These are phyloP conservation scores for Vanrija sp. DNA, from an alignment of 1,284 basidiomycete genomes.

Conservation along the genomic window DNA sequence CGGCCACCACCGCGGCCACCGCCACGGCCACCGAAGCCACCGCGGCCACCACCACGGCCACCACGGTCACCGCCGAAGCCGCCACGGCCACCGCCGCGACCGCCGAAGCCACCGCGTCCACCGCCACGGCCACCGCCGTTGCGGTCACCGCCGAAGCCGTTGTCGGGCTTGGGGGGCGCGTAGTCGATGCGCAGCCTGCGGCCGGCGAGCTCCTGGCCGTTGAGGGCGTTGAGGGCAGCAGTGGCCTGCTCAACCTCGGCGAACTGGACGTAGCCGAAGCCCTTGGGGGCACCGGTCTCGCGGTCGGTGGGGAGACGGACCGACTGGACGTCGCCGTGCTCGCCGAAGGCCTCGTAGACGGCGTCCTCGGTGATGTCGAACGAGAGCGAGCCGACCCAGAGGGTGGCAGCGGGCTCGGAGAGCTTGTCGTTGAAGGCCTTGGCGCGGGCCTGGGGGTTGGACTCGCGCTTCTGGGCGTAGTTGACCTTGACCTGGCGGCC, in stretches of 20 bases:
- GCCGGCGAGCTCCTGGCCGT: constrained; percentile 77
- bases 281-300: constrained; percentile 86
- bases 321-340: constrained; percentile 81
- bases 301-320: constrained; percentile 91
- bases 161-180: constrained; percentile 73
- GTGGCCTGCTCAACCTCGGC: constrained; percentile 73
- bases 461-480: constrained; percentile 56
- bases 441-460: constrained; percentile 69
- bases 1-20: constrained; percentile 51
- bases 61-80: constrained; percentile 26
- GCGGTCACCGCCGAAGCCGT: constrained; percentile 13
- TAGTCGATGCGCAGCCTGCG: constrained; percentile 81
- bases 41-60: constrained; percentile 49
- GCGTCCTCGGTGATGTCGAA: constrained; percentile 77
- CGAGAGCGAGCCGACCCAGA: constrained; percentile 90
- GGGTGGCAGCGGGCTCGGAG: constrained; percentile 67
- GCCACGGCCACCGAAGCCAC: constrained; percentile 50
- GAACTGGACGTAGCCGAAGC: constrained; percentile 97
- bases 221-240: constrained; percentile 67
- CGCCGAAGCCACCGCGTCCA: constrained; percentile 36
- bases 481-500: constrained; percentile 86
- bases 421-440: constrained; percentile 69
- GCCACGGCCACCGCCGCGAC: constrained; percentile 45
- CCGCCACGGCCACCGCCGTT: constrained; percentile 49
- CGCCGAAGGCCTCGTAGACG: constrained; percentile 88